Percentiles rank a stretch among this genome's conserved stretches.
Evolutionary conservation across 2,329 filamentous ascomycete species (phyloP).

Genomic region (Aschersonia sp.): DNA sequence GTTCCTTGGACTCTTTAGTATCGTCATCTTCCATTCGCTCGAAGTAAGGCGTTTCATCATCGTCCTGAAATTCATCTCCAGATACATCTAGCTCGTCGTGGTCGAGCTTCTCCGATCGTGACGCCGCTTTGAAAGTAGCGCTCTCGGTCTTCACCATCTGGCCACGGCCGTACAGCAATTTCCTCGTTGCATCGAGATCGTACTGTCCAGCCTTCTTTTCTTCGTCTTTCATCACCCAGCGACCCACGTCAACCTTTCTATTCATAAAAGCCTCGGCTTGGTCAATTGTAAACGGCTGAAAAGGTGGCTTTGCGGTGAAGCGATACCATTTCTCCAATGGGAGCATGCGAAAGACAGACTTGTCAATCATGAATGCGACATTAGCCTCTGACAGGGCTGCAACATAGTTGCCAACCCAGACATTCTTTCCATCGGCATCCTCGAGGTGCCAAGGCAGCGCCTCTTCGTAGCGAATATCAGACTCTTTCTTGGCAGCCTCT

Average conservation of each 20-base stretch:
- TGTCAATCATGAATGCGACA: conserved; percentile 61
- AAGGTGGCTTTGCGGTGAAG: conserved; percentile 67
- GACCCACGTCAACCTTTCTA: conserved; percentile 59
- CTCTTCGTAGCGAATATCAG: conserved; percentile 75
- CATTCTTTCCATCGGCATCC: conserved; percentile 89
- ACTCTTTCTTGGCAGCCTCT: conserved; percentile 66
- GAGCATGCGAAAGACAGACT: conserved; percentile 64
- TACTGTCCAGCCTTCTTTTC: conserved; percentile 40
- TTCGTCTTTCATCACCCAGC: conserved; percentile 65
- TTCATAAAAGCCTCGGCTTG: conserved; percentile 75
- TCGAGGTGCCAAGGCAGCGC: conserved; percentile 93
- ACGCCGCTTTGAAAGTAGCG: conserved; percentile 45
- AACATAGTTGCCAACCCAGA: conserved; percentile 86
- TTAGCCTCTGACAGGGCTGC: conserved; percentile 75
- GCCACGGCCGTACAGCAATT: conserved; percentile 34
- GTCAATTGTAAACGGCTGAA: conserved; percentile 64
- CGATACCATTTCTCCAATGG: conserved; percentile 94
- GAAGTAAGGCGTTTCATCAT: conserved; percentile 64
- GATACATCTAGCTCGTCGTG: conserved; percentile 56
- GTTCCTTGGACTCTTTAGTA: conserved; percentile 52
- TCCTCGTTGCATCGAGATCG: conserved; percentile 45
- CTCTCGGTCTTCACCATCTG: conserved; percentile 55
- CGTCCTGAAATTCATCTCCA: conserved; percentile 69
- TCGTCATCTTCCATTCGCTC: conserved; percentile 75
- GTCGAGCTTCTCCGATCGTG: conserved; percentile 49